These are phyloP conservation scores for Penicillium sclerotiorum DNA, from an alignment of 2,329 filamentous ascomycete species.

Conservation along the genomic window DNA sequence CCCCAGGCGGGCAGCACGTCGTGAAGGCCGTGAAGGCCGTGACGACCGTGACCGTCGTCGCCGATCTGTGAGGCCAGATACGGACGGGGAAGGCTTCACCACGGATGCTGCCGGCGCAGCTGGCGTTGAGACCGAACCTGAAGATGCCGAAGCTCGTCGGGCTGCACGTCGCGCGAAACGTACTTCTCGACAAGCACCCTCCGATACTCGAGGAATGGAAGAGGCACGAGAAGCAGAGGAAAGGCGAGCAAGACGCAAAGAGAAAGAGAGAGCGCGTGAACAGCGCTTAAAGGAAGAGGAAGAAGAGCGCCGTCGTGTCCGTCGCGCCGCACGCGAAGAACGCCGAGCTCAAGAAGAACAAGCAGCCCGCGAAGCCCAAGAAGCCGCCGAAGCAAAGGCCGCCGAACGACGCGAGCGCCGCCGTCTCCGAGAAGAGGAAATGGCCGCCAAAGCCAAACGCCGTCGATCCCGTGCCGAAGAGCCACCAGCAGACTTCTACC, in stretches of 20 bases:
- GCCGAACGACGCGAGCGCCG: conserved; percentile 46
- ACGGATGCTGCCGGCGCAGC: conserved; percentile 46
- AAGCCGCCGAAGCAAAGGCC: conserved; percentile 39
- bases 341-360: conserved; percentile 49
- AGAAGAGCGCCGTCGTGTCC: conserved; percentile 37
- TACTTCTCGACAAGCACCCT: conserved; percentile 37
- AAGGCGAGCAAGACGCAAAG: conserved; percentile 52
- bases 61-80: conserved; percentile 50
- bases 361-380: conserved; percentile 38
- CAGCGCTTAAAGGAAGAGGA: conserved; percentile 37
- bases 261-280: conserved; percentile 51
- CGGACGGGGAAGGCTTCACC: conserved; percentile 51
- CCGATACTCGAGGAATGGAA: conserved; percentile 38
- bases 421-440: conserved; percentile 38
- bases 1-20: conserved; percentile 32
- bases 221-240: conserved; percentile 38
- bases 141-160: conserved; percentile 63
- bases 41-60: conserved; percentile 31
- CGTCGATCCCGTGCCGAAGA: conserved; percentile 37
- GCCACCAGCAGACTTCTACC: conserved; percentile 19
- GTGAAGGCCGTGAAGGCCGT: conserved; percentile 27
- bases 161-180: conserved; percentile 64
- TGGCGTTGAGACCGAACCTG: conserved; percentile 43
- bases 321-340: conserved; percentile 39
- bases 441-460: conserved; percentile 34